phyloP scores from a whole-genome alignment of 1,284 basidiomycete genomes.

The Malassezia dermatis region DNA sequence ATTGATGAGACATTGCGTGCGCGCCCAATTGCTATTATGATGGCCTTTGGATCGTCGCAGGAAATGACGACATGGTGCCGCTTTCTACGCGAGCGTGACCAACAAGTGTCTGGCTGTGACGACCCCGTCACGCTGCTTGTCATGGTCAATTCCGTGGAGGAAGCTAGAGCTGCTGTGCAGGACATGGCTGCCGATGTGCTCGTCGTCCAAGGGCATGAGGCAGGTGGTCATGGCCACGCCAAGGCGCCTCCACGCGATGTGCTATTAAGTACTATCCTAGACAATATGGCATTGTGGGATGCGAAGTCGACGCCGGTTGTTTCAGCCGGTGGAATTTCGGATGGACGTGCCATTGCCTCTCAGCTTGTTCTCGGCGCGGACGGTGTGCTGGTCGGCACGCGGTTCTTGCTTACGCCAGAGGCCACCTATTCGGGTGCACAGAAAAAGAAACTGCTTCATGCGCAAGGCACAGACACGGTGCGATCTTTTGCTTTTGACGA shows the following conservation, averaged over 20 bases:
- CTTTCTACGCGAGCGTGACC: slow-evolving; percentile 23
- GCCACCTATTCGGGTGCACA: slow-evolving; percentile 30
- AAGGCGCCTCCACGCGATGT: slow-evolving; percentile 30
- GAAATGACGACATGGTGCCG: slow-evolving; percentile 27
- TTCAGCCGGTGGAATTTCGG: slow-evolving; percentile 35
- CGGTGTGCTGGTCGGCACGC: slow-evolving; percentile 40
- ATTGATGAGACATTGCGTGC: slow-evolving; percentile 25
- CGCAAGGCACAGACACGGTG: slow-evolving; percentile 22
- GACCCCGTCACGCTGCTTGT: slow-evolving; percentile 21
- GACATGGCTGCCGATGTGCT: slow-evolving; percentile 30
- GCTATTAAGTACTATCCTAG: slow-evolving; percentile 19
- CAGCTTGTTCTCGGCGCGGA: slow-evolving; percentile 33
- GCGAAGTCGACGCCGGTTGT: slow-evolving; percentile 21
- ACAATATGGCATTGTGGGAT: slow-evolving; percentile 14
- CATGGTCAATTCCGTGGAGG: slow-evolving; percentile 28
- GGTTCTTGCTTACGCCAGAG: slow-evolving; percentile 40
- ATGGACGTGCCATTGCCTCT: slow-evolving; percentile 27
- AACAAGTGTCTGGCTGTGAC: slow-evolving; percentile 18
- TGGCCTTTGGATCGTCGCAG: slow-evolving; percentile 32
- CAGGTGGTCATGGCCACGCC: slow-evolving; percentile 40
- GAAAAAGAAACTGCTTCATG: slow-evolving; percentile 29
- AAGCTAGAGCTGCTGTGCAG: slow-evolving; percentile 26
- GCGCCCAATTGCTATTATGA: slow-evolving; percentile 34
- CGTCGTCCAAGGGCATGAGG: slow-evolving; percentile 32
- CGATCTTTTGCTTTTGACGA: slow-evolving; percentile 42